Base-by-base conservation (phyloP, 805 yeast species). In the Lachancea nothofagi region DNA sequence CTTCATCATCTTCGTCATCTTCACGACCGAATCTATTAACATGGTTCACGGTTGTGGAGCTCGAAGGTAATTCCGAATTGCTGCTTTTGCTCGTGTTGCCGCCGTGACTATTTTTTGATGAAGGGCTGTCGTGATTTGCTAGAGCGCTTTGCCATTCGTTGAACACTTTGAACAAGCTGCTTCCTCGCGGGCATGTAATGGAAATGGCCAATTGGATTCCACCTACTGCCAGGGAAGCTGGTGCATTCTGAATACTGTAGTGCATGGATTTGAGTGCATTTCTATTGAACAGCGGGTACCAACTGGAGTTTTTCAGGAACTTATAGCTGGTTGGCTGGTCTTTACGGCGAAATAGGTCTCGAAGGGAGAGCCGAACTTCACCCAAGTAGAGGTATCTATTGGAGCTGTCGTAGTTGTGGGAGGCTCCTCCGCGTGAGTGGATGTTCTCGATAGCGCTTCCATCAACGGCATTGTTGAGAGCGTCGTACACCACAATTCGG, bases 401-500 rank as follows among this genome's bases (percentile, higher is more conserved):
- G 19, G 40, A 29, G 14, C 38, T 37, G 13, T 34, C 40, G 33
- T 23, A 24, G 22, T 17, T 25, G 37, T 22, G 19, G 9, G 26
- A 34, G 14, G 29, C 35, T 10, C 14, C 29, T n/a, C 18, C 28
- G 14, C 22, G 33, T 14, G 38, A 14, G 4, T 25, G 29, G 8
- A 26, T 7, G 15, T 33, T 38, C 19, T 41, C 46, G 10, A 40
- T 28, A 9, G 43, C 31, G 19, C 26, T 39, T n/a, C 24, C 27
- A 10, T 29, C 33, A 13, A 36, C 32, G 12, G 37, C 27, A 28
- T 45, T 45, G 18, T 39, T 42, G 15, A 52, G 36, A 0, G 50
- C 53, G 43, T 60, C 65, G 40, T 56, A 60, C 7, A 60, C 45
- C 4, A 59, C 51, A 21, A 57, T 34, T 30, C 63, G 40, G 19